Conservation (phyloP, 2,329 filamentous ascomycete genomes). For the Cladophialophora exuberans region DNA sequence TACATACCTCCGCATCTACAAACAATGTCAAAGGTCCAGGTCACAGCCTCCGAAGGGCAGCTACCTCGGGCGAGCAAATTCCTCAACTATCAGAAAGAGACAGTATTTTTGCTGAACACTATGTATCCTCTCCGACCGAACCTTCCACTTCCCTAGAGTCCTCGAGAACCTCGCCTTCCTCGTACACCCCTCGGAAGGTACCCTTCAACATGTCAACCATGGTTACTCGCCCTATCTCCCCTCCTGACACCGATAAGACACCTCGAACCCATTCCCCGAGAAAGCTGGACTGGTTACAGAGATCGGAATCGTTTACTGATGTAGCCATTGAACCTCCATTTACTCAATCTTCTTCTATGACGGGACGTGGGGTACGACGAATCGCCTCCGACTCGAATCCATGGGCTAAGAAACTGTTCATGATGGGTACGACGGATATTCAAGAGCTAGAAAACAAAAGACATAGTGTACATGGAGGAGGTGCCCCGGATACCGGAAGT, state of each 20-base stretch:
- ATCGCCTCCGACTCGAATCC: conserved; percentile 30
- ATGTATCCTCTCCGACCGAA: conserved; percentile 54
- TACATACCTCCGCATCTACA: conserved; percentile 14
- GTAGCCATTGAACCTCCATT: conserved; percentile 10
- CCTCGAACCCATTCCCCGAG: conserved; percentile 14
- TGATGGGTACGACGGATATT: conserved; percentile 22
- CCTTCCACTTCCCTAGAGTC: conserved; percentile 19
- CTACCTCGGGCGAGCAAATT: conserved; percentile 35
- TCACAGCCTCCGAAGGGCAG: conserved; percentile 23
- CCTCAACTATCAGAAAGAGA: conserved; percentile 65
- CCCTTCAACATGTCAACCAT: conserved; percentile 26
- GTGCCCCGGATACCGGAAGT: conserved; percentile 29
- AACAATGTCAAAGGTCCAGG: conserved; percentile 23
- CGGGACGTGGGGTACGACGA: conserved; percentile 29
- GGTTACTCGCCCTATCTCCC: conserved; percentile 21
- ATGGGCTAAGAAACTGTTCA: conserved; percentile 31
- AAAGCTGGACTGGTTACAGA: conserved; percentile 23
- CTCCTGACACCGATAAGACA: conserved; percentile 23
- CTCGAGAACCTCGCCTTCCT: conserved; percentile 14
- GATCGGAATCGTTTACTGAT: conserved; percentile 21
- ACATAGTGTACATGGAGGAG: conserved; percentile 10
- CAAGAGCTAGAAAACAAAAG: conserved; percentile 9
- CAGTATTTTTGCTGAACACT: conserved; percentile 67
- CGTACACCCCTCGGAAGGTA: conserved; percentile 16
- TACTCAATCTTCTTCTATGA: conserved; percentile 17